Base-by-base conservation (phyloP, 495 filamentous ascomycete genomes). In the Neurospora intermedia region DNA sequence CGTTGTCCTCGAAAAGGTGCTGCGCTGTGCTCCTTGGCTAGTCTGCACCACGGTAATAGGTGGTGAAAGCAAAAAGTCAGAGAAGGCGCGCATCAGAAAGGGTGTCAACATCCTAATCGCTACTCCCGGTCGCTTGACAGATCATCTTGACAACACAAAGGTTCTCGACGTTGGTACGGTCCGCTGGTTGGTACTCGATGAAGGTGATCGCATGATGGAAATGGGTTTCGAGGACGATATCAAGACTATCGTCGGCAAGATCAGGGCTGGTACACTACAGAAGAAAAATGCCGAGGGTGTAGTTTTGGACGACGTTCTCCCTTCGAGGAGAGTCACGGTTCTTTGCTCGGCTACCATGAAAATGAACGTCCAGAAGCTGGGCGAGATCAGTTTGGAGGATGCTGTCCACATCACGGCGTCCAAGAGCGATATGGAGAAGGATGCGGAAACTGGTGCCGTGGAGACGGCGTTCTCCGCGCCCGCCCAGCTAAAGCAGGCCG, bases 331-430 rank as follows among this genome's bases (percentile, higher is more conserved):
- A 73, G 92, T 92, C 0, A 98, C 94, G 0, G 87, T 97, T n/a
- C 85, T 99, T 9, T 98, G 96, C 80, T 98, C 94, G 8, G 96
- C 96, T 11, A 99, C 96, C 1, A 91, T 99, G 89, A 97, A 97
- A 83, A 93, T 96, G 89, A 94, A 92, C 76, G 96, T 97, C 1
- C 93, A 98, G 79, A 90, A 89, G 71, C 82, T 99, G 15, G 93
- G 94, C 69, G 93, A 97, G 77, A 96, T 97, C 79, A 97, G 94
- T 85, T 83, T 99, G 81, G 94, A 96, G 81, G 92, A 98, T 79
- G 94, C 96, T 2, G 86, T 92, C 10, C 93, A 96, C 76, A 92
- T 98, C 78, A 91, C 93, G 71, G 90, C 90, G 0, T 90, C 93
- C 74, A 82, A 86, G 45, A 80, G 81, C 2, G 83, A 87, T 0